Evolutionary conservation across 768 basidiomycete genomes (phyloP), one percentile per base, ranked within the genome.

Genomic region (Russula foetens): DNA sequence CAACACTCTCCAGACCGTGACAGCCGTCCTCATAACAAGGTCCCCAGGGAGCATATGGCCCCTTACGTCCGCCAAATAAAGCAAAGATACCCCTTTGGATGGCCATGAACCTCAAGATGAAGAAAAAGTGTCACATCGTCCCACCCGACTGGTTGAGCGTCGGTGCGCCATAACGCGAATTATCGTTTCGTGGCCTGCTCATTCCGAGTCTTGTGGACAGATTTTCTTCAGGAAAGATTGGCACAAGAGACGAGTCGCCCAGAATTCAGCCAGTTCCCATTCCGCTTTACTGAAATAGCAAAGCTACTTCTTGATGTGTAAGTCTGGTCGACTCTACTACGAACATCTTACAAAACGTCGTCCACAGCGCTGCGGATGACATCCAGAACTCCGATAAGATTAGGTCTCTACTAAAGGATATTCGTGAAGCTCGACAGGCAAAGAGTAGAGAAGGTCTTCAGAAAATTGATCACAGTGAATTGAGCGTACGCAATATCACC

Each of bases 401-500:
- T 23, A 83, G 91, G 6, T 85, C 86, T 6, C 74, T 98, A 2
- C 79, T 98, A 21, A 95, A 98, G 71, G 94, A 97, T 69, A 77
- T 98, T n/a, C 87, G 95, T 14, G 95, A 98, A 75, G 92, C 91
- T 14, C 81, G 97, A 41, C 96, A 98, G 71, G 89, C 94, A 8
- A 99, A 99, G 70, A 87, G 90, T 74, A 76, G 95, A 62, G 84
- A 89, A 56, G 94, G 94, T 78, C 75, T 98, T 2, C 78, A 80
- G 61, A 82, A 81, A 60, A 77, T 97, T 29, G 90, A 94, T 71
- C 82, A 90, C 68, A 88, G 84, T 64, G 88, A 90, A 70, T 79
- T 93, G 28, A 84, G 84, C 73, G 92, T 91, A 71, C 44, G 85
- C 73, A 7, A 33, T 31, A 35, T 21, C 12, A 15, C 49, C 28